phyloP scores from a whole-genome alignment of 495 filamentous ascomycete species.

The Lepidopterella palustris region DNA sequence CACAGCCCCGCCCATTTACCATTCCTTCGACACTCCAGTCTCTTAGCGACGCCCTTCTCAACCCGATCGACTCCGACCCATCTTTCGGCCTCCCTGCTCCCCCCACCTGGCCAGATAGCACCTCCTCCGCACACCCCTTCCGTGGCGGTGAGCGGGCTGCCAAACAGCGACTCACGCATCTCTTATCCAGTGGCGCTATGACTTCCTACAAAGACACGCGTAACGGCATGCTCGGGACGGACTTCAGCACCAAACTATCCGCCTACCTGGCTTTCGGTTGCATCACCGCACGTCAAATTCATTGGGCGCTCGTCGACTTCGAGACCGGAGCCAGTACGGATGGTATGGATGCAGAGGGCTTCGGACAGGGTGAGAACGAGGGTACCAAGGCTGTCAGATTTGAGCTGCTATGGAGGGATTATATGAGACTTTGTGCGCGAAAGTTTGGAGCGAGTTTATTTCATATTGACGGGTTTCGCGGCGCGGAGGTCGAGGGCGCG shows the following conservation, averaged over 20 bases:
- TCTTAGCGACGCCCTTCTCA: constrained; percentile 46
- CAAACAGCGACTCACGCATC: constrained; percentile 48
- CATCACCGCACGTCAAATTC: constrained; percentile 60
- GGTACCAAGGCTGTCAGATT: constrained; percentile 62
- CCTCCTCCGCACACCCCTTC: constrained; percentile 57
- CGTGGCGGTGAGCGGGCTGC: constrained; percentile 56
- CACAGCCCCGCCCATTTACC: constrained; percentile 51
- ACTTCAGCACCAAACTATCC: constrained; percentile 66
- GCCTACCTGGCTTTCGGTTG: constrained; percentile 62
- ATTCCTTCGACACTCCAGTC: constrained; percentile 48
- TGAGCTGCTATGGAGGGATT: constrained; percentile 69
- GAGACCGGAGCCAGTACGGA: constrained; percentile 46
- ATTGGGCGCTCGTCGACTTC: constrained; percentile 53
- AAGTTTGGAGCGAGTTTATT: constrained; percentile 60
- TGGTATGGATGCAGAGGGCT: constrained; percentile 34
- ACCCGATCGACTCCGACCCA: constrained; percentile 44
- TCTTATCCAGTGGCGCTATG: constrained; percentile 52
- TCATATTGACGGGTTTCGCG: constrained; percentile 50
- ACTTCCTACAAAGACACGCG: constrained; percentile 58
- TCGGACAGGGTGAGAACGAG: constrained; percentile 56
- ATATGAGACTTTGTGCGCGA: constrained; percentile 61
- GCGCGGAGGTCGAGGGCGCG: background rate
- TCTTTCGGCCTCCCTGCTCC: constrained; percentile 33
- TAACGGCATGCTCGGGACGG: constrained; percentile 58
- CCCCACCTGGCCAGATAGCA: constrained; percentile 42